Evolutionary conservation across 495 filamentous ascomycete species (phyloP), one percentile per base, ranked within the genome.

Genomic region (Aspergillus leporis): DNA sequence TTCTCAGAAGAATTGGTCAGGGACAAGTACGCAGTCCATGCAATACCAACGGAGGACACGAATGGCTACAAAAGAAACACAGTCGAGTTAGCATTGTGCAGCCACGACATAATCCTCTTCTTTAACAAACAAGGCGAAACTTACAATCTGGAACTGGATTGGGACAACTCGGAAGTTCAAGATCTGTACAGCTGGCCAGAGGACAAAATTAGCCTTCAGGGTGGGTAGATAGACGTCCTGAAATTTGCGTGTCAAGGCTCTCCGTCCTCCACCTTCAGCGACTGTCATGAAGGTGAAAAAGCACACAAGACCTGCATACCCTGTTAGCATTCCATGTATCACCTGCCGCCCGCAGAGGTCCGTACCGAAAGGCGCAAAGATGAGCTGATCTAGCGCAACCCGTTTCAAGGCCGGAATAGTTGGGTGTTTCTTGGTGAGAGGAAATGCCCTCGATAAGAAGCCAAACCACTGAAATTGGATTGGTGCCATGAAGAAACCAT

Each of bases 261-360:
- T 81, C 68, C 81, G 83, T 21, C 92, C 92, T 36, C 95, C 94
- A 28, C 95, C 95, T 73, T 99, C 95, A 13, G 95, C 91, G 34
- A 98, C 72, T 0, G 94, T 97, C 93, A 99, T 97, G 72, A 88
- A 94, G 0, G 89, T 91, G 73, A 99, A 99, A 80, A 98, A 98
- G 69, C 78, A 81, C 4, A 83, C 90, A 56, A 98, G 83, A 70
- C 89, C 89, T 91, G 60, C n/a, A 51, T 43, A 43, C 31, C 34
- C 18, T 31, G 51, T 60, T 66, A 66, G 69, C 14, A 25, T 61
- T 8, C 36, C n/a, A 41, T 38, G 10, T 47, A 8, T 13, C 3
- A 18, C 19, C 3, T 43, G 10, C 7, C 5, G 4, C 23, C 16
- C 32, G 14, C 12, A 45, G n/a, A 53, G 18, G 8, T 25, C 67